A percentile compares a stretch with the other conserved stretches of the same genome.
Conservation (phyloP, 805 yeast species). For the Wickerhamiella brachini region DNA sequence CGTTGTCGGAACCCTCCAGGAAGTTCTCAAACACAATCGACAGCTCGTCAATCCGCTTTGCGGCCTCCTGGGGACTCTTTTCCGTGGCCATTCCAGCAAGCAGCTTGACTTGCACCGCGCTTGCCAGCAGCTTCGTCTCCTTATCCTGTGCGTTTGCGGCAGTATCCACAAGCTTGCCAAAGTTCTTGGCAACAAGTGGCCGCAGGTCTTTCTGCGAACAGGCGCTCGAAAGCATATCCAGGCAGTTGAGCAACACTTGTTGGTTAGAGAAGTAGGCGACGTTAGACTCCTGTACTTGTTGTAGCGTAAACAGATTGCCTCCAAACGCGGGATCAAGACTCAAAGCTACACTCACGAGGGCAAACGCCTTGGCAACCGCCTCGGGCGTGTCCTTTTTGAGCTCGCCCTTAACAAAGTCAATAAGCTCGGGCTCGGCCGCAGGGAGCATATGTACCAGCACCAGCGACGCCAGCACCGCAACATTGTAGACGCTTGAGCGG, state of each 20-base stretch:
- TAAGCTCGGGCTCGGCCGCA: background rate
- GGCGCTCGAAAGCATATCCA: conserved; percentile 25
- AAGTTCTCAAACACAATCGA: conserved; percentile 21
- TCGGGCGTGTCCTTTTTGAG: background rate
- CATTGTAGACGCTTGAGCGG: conserved; percentile 1
- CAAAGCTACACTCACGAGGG: conserved; percentile 17
- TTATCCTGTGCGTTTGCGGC: conserved; percentile 15
- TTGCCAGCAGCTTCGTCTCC: conserved; percentile 20
- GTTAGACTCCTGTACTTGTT: conserved; percentile 11
- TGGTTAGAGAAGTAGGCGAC: conserved; percentile 10
- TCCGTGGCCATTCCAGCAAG: conserved; percentile 18
- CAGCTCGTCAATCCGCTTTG: conserved; percentile 16
- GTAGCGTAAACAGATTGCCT: conserved; percentile 15
- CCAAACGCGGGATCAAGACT: conserved; percentile 20
- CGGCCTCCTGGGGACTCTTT: conserved; percentile 12
- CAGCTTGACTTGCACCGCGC: conserved; percentile 24
- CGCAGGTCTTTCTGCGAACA: conserved; percentile 23
- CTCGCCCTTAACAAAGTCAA: conserved; percentile 1
- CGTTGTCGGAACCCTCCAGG: conserved; percentile 4
- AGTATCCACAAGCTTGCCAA: conserved; percentile 13
- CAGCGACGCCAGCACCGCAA: conserved; percentile 3
- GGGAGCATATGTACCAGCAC: conserved; percentile 4
- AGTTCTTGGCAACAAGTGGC: conserved; percentile 16
- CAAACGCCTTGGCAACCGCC: conserved; percentile 15
- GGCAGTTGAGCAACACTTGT: conserved; percentile 16